Base-by-base conservation (phyloP, 805 yeast species). In the Candida pini region DNA sequence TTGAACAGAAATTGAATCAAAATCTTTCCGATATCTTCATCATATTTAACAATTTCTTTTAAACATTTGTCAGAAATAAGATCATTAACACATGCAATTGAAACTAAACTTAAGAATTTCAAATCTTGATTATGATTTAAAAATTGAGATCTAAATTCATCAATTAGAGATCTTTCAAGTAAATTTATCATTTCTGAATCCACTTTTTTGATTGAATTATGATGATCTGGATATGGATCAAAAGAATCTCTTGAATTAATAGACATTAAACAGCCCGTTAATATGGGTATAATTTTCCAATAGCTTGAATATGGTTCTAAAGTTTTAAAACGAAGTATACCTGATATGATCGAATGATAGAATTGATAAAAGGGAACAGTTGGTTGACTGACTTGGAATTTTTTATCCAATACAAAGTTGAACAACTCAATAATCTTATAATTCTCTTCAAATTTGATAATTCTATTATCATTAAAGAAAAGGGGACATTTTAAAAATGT, bases 211-310 rank as follows among this genome's bases (percentile, higher is more conserved):
- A 56, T 51, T 10, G 48, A 28, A 28, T 45, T 45, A n/a, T 35
- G 33, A 18, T 53, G 46, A 2, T 39, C 41, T 6, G 63, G 63
- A 36, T 35, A 49, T n/a, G 30, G 26, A 18, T 58, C 58, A 18
- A 45, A 46, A 9, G 42, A 33, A 4, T 26, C 35, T 30, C 60
- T 46, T 5, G 47, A 24, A 2, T 41, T 56, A 28, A 56, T 58
- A 3, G 75, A 60, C 4, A 68, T 44, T 4, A 59, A 38, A 13
- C 73, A 49, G 0, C 81, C 81, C 1, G 71, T 46, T 7, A 71
- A 47, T 1, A 73, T 51, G 0, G 79, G 77, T 15, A 70, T 40
- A 1, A 63, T 63, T 46, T 69, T 72, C 76, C 76, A 68, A 37
- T 62, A 49, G 38, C 62, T 23, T 12, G 38, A 19, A 6, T 10